Evolutionary conservation across 257 asterid species (phyloP).

Genomic region (Eustoma russellianum): DNA sequence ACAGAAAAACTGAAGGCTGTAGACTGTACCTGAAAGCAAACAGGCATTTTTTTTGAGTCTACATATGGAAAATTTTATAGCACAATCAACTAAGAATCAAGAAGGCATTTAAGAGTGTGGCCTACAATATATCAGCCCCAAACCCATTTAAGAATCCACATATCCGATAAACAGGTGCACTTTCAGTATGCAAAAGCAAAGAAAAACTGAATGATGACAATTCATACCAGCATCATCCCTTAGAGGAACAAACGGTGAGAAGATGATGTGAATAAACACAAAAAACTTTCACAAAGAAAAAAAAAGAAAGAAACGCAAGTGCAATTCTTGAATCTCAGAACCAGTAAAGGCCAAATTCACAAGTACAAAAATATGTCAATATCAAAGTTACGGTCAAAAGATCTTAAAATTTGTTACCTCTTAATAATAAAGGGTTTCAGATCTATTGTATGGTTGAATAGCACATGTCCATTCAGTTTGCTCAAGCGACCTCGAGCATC

Average conservation of each 20-base stretch:
- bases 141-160: not conserved
- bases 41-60: not conserved
- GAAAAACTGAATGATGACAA: not conserved
- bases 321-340: no score
- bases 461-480: conserved; percentile 81
- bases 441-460: conserved; percentile 51
- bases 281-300: no score
- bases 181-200: not conserved
- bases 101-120: not conserved
- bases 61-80: not conserved
- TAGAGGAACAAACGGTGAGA: no score
- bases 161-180: not conserved
- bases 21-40: no score
- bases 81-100: not conserved
- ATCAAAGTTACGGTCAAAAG: no score
- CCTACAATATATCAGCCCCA: not conserved
- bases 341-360: no score
- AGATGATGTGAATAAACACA: no score
- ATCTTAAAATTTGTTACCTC: conserved; percentile 37
- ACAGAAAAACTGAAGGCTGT: not conserved
- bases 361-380: no score
- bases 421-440: conserved; percentile 63
- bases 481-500: conserved; percentile 82
- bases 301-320: no score
- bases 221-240: no score